Base-by-base conservation (phyloP, 2,329 filamentous ascomycete genomes). In the Ophiostoma pallidulum region DNA sequence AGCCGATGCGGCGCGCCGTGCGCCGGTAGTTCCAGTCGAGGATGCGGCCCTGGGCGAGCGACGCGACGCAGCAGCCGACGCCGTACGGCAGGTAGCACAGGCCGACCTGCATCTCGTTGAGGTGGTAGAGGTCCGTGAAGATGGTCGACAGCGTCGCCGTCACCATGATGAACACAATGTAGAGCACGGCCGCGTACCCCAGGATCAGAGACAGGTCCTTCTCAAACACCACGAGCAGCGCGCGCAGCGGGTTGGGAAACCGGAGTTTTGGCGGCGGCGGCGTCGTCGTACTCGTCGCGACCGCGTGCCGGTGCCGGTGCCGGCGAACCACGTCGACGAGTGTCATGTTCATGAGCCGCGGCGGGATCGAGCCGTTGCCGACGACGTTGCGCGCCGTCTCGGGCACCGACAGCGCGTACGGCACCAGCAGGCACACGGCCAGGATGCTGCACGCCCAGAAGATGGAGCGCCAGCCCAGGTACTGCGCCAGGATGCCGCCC, bases 151-250 rank as follows among this genome's bases (percentile, higher is more conserved):
- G 65, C 3, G 69, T 65, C 1, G 70, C 64, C 3, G 65, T 61
- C 20, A 74, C 60, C 49, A 66, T 68, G 55, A 74, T 74, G 57
- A 74, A 74, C 5, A 70, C 71, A 0, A 71, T 66, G 50, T 74
- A 75, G 4, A 72, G 62, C 4, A 75, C 57, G 40, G 64, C 65
- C 43, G 64, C 66, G 40, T 65, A 67, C 18, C 65, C 57, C 8
- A 77, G 65, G 1, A 78, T 60, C 8, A 74, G 54, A 2, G 64
- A 67, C 40, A 97, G 76, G 64, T 96, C 86, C 58, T 90, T 86
- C 69, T 92, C 94, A 55, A 80, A 72, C 50, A 88, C 77, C 1
- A 92, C 89, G 1, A 82, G 78, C 13, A 94, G 84, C 0, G 88
- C 91, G 57, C 80, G 80, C 52, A 96, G 71, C 64, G 96, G 94